phyloP scores from a whole-genome alignment of 1,284 basidiomycete species.

The Leccinum pachyderme region DNA sequence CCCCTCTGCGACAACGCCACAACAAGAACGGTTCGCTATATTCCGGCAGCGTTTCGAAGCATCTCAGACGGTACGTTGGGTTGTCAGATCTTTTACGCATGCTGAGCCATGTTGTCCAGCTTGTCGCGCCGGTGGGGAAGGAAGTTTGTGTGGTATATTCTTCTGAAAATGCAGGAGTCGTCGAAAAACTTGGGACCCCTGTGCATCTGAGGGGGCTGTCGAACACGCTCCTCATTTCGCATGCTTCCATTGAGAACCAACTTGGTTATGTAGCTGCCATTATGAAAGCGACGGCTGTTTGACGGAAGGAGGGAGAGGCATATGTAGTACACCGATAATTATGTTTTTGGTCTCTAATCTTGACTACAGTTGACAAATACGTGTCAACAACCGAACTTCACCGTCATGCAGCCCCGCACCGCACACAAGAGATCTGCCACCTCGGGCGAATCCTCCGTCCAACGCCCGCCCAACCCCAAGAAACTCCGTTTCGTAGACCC shows the following conservation, averaged over 20 bases:
- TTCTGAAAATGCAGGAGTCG: conserved; percentile 42
- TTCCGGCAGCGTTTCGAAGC: conserved; percentile 46
- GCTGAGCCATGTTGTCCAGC: conserved; percentile 38
- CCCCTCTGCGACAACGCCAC: conserved; percentile 36
- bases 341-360: conserved; percentile 1
- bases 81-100: conserved; percentile 7
- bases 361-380: conserved; percentile 16
- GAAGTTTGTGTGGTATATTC: conserved; percentile 54
- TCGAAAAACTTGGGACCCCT: conserved; percentile 42
- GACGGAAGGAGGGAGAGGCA: background rate
- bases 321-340: background rate
- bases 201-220: conserved; percentile 32
- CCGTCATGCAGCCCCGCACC: conserved; percentile 47
- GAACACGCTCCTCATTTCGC: conserved; percentile 36
- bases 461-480: conserved; percentile 44
- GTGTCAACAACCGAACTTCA: conserved; percentile 13
- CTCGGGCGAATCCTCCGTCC: conserved; percentile 37
- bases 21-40: conserved; percentile 42
- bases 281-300: conserved; percentile 24
- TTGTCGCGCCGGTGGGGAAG: conserved; percentile 47
- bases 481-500: conserved; percentile 83
- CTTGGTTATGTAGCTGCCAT: conserved; percentile 35
- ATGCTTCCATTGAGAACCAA: conserved; percentile 33
- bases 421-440: conserved; percentile 58
- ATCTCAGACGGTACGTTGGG: conserved; percentile 48